Evolutionary conservation across 495 filamentous ascomycete species (phyloP), one percentile per base, ranked within the genome.

Genomic region (Chaetomium cochliodes): DNA sequence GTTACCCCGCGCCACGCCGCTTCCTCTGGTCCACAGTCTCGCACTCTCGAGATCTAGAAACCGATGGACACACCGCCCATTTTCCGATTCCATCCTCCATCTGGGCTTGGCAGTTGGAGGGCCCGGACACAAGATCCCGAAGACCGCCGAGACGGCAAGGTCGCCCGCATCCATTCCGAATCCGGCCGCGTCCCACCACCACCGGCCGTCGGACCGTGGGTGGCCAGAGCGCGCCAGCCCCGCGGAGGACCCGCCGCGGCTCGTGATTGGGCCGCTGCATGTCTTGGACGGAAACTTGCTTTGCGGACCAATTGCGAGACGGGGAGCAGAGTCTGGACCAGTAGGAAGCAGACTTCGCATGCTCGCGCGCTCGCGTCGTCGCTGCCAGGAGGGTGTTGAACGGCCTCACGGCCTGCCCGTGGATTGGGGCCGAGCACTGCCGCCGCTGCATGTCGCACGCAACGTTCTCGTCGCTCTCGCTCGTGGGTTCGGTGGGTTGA

Each of bases 181-280:
- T 47, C 25, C 56, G 41, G 41, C 56, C 23, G 15, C 23, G 30
- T 30, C 53, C n/a, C n/a, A n/a, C n/a, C 30, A 56, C 30, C 53
- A 47, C 12, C 33, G 33, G 54, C 16, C 42, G 25, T 59, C 42
- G 57, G 57, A 12, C 4, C 41, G 41, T 18, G 41, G 33, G 5
- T 12, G 9, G 33, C 33, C 33, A 37, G 11, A 30, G 28, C 28
- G 33, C 5, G 30, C 33, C 33, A 47, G 16, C n/a, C n/a, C 44
- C 46, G 46, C 46, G 46, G 46, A 11, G 11, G n/a, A 18, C n/a
- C 41, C 46, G 20, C 42, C 44, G 44, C 1, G 8, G 16, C 11
- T 39, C 58, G 58, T 60, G 58, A 60, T 60, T 60, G 58, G 58
- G 46, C 44, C 20, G n/a, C 44, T 23, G 58, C 26, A 37, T 39